Percentiles rank a stretch among this genome's conserved stretches.
These are phyloP conservation scores for Papiliotrema fonsecae DNA, from an alignment of 1,284 basidiomycete genomes.

Conservation along the genomic window DNA sequence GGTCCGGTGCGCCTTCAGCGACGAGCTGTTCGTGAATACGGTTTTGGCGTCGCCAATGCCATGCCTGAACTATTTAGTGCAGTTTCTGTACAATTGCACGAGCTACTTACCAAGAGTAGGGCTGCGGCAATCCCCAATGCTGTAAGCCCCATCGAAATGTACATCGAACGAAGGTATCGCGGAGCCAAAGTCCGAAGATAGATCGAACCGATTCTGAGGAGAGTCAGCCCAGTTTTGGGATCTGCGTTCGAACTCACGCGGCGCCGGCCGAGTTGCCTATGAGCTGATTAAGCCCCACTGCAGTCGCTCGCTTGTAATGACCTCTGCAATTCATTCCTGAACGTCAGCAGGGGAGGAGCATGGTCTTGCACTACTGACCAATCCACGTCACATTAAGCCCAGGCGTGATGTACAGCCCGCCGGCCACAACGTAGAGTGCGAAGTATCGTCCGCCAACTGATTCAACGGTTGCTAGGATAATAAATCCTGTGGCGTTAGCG, in stretches of 20 bases:
- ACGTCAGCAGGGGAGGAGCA: no score
- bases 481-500: not conserved
- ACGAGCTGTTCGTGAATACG: conserved; percentile 3
- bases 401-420: conserved; percentile 12
- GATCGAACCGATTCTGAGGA: not conserved
- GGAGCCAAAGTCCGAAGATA: not conserved
- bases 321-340: conserved; percentile 12
- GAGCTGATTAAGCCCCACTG: conserved; percentile 8
- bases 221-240: not conserved
- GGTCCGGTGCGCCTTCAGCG: conserved; percentile 9
- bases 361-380: no score
- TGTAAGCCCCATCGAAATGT: not conserved
- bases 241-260: not conserved
- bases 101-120: not conserved
- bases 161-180: conserved; percentile 1
- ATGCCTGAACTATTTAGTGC: not conserved
- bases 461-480: not conserved
- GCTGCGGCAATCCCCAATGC: no score
- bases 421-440: conserved; percentile 9
- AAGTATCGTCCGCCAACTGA: conserved; percentile 13
- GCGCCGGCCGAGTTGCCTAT: conserved; percentile 8
- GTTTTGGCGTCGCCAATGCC: not conserved
- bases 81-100: not conserved
- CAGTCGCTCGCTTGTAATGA: conserved; percentile 16
- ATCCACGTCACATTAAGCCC: conserved; percentile 12